A percentile compares a stretch with the other conserved stretches of the same genome.
These are phyloP conservation scores for Yarrowia deformans DNA, from an alignment of 805 yeast genomes.

Conservation along the genomic window DNA sequence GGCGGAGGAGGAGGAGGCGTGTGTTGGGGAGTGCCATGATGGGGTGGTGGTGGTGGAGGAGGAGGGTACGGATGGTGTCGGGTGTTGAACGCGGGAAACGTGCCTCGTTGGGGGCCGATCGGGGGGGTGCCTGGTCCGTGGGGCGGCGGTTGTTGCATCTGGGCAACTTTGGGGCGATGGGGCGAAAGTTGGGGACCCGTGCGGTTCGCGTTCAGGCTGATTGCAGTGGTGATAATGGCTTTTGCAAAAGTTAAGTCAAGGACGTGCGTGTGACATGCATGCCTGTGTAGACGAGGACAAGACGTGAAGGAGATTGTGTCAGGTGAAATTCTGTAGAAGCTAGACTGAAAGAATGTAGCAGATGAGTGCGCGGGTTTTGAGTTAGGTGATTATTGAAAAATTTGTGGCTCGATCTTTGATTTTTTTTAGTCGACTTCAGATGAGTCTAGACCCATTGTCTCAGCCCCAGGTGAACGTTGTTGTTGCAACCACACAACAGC, in stretches of 20 bases:
- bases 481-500: too few species aligned
- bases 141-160: slow-evolving; percentile 12
- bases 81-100: slow-evolving; percentile 2
- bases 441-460: too few species aligned
- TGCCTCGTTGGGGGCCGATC: slow-evolving; percentile 16
- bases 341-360: too few species aligned
- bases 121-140: slow-evolving; percentile 24
- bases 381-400: too few species aligned
- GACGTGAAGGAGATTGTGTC: too few species aligned
- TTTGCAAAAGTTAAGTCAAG: slow-evolving; percentile 1
- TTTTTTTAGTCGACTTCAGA: too few species aligned
- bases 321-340: too few species aligned
- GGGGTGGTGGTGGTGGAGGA: not conserved
- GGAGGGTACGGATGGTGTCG: slow-evolving; percentile 25
- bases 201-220: not conserved
- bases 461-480: too few species aligned
- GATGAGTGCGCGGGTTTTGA: too few species aligned
- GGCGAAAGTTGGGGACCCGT: not conserved
- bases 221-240: not conserved
- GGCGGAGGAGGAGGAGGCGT: slow-evolving; percentile 3
- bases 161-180: not conserved
- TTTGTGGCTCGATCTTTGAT: too few species aligned
- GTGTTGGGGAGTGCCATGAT: not conserved
- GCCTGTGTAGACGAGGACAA: not conserved
- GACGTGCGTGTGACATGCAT: not conserved